A percentile compares a stretch with the other conserved stretches of the same genome.
Conservation (phyloP, 129 eudicot species). For the Lactuca sativa region DNA sequence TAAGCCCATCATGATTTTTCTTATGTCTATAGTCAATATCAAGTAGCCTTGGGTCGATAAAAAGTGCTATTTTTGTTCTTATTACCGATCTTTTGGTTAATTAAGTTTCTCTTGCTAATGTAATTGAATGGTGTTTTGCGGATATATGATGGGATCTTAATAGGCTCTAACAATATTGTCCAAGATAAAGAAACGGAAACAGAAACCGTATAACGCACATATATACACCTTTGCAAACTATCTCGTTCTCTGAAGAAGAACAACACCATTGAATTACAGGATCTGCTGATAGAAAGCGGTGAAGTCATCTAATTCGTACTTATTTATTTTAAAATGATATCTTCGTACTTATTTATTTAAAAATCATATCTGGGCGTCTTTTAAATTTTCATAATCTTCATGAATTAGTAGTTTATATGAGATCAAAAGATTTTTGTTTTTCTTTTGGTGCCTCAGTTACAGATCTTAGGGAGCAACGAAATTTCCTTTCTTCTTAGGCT, state of each 20-base stretch:
- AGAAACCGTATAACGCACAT: too few species aligned
- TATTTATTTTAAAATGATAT: not conserved
- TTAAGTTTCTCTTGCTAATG: not conserved
- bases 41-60: not conserved
- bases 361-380: not conserved
- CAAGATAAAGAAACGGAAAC: not conserved
- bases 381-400: conserved; percentile 1
- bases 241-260: not conserved
- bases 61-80: not conserved
- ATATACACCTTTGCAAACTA: too few species aligned
- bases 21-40: not conserved
- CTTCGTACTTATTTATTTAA: not conserved
- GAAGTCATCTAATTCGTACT: not conserved
- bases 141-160: not conserved
- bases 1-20: not conserved
- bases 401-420: not conserved
- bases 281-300: conserved; percentile 17
- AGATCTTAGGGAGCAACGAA: conserved; percentile 12
- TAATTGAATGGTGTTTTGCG: conserved; percentile 7
- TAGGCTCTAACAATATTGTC: not conserved
- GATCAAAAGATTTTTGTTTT: not conserved
- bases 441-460: not conserved
- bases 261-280: not conserved
- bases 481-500: not conserved
- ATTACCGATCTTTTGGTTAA: not conserved